These are phyloP conservation scores for Hymenochaete sp. DNA, from an alignment of 1,284 basidiomycete species.

Conservation along the genomic window DNA sequence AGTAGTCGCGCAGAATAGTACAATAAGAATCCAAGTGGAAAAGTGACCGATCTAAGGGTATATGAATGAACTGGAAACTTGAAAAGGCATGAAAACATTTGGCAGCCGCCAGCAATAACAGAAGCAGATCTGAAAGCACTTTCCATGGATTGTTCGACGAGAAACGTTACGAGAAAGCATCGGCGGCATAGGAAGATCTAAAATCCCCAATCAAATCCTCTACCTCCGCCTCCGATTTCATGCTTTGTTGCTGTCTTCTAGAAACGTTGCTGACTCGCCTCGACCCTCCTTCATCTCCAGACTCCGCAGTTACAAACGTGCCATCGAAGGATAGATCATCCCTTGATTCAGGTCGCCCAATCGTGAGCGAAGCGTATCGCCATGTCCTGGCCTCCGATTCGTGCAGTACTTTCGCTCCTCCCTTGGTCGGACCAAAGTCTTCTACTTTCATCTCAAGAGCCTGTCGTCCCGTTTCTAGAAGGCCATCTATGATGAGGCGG, in stretches of 20 bases:
- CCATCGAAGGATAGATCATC: conserved; percentile 17
- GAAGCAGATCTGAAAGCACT: too few species aligned
- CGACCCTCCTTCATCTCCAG: conserved; percentile 7
- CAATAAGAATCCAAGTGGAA: too few species aligned
- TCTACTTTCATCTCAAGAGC: conserved; percentile 51
- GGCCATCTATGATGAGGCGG: conserved; percentile 49
- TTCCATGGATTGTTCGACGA: too few species aligned
- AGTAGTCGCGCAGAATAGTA: too few species aligned
- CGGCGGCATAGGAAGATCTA: conserved; percentile 8
- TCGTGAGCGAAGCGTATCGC: conserved; percentile 24
- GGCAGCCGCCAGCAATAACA: too few species aligned
- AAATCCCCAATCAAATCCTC: conserved; percentile 29
- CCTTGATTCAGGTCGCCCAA: conserved; percentile 21
- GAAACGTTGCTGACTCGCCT: conserved; percentile 19
- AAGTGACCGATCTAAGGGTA: too few species aligned
- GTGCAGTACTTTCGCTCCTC: conserved; percentile 56
- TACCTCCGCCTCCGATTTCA: conserved; percentile 30
- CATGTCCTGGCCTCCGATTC: conserved; percentile 60
- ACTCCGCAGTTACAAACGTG: conserved; percentile 22
- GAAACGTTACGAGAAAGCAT: too few species aligned
- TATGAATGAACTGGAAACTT: too few species aligned
- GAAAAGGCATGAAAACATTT: too few species aligned
- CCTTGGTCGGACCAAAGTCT: conserved; percentile 39
- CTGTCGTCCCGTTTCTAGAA: conserved; percentile 50
- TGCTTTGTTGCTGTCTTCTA: conserved; percentile 25